Percentiles rank a stretch among this genome's conserved stretches.
phyloP scores from a whole-genome alignment of 257 asterid species.

The Paulownia fortunei region DNA sequence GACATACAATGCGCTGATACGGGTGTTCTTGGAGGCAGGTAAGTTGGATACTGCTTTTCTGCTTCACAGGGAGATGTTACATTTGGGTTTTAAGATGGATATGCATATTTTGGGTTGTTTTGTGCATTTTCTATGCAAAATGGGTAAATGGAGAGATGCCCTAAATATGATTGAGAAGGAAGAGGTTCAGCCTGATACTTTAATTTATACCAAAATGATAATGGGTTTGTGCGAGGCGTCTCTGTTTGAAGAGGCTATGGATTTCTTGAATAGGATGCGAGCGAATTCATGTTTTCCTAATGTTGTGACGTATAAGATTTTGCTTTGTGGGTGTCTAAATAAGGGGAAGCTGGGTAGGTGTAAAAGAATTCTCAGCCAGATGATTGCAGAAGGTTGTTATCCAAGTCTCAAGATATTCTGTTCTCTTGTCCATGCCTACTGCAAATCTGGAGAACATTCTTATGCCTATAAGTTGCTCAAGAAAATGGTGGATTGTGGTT shows the following conservation, averaged over 20 bases:
- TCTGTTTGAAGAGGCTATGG: conserved; percentile 93
- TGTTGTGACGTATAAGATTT: conserved; percentile 68
- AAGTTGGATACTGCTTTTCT: conserved; percentile 72
- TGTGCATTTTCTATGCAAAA: conserved; percentile 66
- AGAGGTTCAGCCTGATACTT: conserved; percentile 75
- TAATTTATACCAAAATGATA: conserved; percentile 82
- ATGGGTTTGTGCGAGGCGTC: conserved; percentile 92
- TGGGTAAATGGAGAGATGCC: conserved; percentile 91
- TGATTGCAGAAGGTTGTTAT: conserved; percentile 95
- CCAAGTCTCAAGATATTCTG: conserved; percentile 81
- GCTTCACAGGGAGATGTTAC: conserved; percentile 82
- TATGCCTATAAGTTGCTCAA: conserved; percentile 86
- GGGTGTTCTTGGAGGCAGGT: conserved; percentile 73
- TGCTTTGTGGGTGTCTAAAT: conserved; percentile 86
- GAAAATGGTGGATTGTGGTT: conserved; percentile 81
- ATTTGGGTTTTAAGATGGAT: conserved; percentile 73
- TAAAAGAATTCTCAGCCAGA: conserved; percentile 83
- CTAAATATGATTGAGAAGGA: conserved; percentile 83
- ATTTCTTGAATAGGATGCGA: conserved; percentile 79
- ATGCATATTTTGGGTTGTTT: conserved; percentile 63
- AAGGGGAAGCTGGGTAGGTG: conserved; percentile 85
- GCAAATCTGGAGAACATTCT: conserved; percentile 73
- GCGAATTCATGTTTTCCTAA: conserved; percentile 81
- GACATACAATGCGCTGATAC: conserved; percentile 75
- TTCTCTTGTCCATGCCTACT: conserved; percentile 83